Conservation (phyloP, 768 basidiomycete species). For the Coprinopsis sp. region DNA sequence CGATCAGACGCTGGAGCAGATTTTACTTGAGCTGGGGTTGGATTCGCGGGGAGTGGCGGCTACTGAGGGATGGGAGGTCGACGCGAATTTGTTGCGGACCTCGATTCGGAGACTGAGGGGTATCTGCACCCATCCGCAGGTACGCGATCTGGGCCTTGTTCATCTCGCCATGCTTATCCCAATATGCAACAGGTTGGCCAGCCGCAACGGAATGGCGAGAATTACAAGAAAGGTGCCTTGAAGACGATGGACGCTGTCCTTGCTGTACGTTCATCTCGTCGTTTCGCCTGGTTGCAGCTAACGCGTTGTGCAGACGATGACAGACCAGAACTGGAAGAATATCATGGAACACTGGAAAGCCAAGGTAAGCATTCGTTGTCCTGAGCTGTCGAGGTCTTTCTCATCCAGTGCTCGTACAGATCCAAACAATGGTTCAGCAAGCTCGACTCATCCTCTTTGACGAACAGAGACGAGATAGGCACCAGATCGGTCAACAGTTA, state of each 20-base stretch:
- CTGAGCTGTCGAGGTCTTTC: not conserved
- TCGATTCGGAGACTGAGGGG: conserved; percentile 72
- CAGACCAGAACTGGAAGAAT: conserved; percentile 67
- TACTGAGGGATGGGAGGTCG: conserved; percentile 57
- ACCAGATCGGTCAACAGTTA: conserved; percentile 50
- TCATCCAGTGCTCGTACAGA: conserved; percentile 36
- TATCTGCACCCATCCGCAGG: conserved; percentile 89
- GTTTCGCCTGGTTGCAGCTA: not conserved
- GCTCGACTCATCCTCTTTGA: conserved; percentile 63
- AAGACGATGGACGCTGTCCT: conserved; percentile 82
- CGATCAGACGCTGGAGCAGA: conserved; percentile 63
- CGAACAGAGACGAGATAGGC: conserved; percentile 37
- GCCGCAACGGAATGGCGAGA: conserved; percentile 50
- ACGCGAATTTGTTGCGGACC: conserved; percentile 53
- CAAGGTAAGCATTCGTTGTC: conserved; percentile 41
- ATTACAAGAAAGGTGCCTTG: conserved; percentile 53
- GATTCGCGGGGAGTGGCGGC: conserved; percentile 69
- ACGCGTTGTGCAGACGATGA: conserved; percentile 49
- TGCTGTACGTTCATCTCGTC: conserved; percentile 38
- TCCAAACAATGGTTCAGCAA: conserved; percentile 47
- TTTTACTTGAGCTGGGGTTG: conserved; percentile 59
- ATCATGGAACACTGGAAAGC: conserved; percentile 63
- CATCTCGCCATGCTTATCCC: not conserved
- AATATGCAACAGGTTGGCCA: conserved; percentile 56
- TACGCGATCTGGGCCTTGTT: conserved; percentile 16